phyloP scores from a whole-genome alignment of 257 asterid genomes.

The Buddleja alternifolia region DNA sequence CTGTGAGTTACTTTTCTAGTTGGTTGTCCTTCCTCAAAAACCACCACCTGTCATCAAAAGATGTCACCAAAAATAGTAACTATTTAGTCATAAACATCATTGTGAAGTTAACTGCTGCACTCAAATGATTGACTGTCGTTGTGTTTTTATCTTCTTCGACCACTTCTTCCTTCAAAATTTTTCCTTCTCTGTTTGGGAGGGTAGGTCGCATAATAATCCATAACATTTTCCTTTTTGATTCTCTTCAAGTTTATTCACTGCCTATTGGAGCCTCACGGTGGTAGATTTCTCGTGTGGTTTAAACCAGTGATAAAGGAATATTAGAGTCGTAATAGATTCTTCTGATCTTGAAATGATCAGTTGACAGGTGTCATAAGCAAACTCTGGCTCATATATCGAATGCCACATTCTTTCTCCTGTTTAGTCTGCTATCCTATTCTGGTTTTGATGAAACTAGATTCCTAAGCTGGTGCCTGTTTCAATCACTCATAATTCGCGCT shows the following conservation, averaged over 20 bases:
- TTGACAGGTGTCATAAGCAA: slow-evolving; percentile 23
- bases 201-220: background rate
- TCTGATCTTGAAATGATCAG: slow-evolving; percentile 42
- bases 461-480: background rate
- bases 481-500: background rate
- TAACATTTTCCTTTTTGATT: background rate
- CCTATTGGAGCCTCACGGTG: slow-evolving; percentile 47
- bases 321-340: slow-evolving; percentile 32
- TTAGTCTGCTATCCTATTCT: background rate
- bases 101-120: background rate
- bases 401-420: background rate
- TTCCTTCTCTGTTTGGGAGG: no score
- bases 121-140: background rate
- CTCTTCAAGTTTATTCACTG: slow-evolving; percentile 37
- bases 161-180: background rate
- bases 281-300: slow-evolving; percentile 49
- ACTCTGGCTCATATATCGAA: slow-evolving; percentile 27
- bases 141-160: background rate
- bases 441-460: background rate
- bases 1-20: background rate
- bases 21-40: background rate
- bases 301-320: slow-evolving; percentile 45
- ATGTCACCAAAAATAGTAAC: background rate
- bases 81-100: background rate
- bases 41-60: background rate